Conservation (phyloP, 768 basidiomycete genomes). For the Auriscalpium microsporum region DNA sequence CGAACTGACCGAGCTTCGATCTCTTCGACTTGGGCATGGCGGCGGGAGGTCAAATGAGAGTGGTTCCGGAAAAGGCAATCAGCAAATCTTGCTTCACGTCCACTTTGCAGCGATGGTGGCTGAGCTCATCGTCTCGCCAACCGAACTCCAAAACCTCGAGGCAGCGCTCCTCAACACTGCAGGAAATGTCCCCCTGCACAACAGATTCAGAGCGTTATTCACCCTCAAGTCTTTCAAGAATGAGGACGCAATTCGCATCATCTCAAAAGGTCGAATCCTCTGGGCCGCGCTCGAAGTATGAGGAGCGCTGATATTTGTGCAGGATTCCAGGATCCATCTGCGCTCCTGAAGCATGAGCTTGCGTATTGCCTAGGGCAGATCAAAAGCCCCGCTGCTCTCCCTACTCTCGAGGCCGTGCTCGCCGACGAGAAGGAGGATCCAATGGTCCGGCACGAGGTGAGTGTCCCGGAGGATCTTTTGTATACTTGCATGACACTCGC, state of each 20-base stretch:
- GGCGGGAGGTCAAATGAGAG: constrained; percentile 18
- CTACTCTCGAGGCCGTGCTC: constrained; percentile 71
- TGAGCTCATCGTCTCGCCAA: constrained; percentile 28
- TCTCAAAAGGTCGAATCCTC: constrained; percentile 60
- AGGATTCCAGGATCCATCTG: constrained; percentile 85
- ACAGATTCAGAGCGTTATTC: constrained; percentile 86
- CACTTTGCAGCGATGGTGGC: constrained; percentile 6
- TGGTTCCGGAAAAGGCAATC: constrained; percentile 16
- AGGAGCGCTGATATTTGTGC: not conserved
- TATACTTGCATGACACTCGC: not conserved
- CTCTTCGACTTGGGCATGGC: constrained; percentile 86
- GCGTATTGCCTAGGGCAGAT: constrained; percentile 97
- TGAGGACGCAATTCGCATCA: constrained; percentile 75
- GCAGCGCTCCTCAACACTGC: constrained; percentile 69
- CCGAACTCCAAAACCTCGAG: constrained; percentile 62
- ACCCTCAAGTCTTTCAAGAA: constrained; percentile 78
- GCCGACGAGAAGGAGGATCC: constrained; percentile 66
- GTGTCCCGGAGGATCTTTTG: constrained; percentile 12
- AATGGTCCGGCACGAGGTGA: constrained; percentile 96
- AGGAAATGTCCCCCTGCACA: constrained; percentile 69
- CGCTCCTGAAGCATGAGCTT: constrained; percentile 91
- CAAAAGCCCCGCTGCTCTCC: constrained; percentile 61
- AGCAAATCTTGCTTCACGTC: not conserved
- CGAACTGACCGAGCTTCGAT: constrained; percentile 69
- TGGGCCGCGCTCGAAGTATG: not conserved